Conservation (phyloP, 805 yeast genomes). For the Wickerhamomyces subpelliculosus region DNA sequence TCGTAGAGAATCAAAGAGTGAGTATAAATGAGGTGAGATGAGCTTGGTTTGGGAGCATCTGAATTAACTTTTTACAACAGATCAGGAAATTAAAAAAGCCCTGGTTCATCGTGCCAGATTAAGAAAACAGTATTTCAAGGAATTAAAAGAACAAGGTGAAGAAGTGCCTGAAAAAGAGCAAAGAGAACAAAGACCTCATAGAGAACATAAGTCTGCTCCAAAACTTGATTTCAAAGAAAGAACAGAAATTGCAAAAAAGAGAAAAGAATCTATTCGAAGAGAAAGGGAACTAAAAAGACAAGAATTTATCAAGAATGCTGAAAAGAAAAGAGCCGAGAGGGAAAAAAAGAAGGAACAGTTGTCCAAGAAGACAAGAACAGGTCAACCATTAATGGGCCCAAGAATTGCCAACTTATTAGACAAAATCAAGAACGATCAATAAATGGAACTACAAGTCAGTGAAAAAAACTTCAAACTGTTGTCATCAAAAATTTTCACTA, state of each 20-base stretch:
- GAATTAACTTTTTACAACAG: too few relatives aligned
- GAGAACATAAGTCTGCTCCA: slow-evolving; percentile 10
- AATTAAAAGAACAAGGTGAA: slow-evolving; percentile 67
- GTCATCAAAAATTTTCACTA: slow-evolving; percentile 2
- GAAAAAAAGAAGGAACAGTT: slow-evolving; percentile 39
- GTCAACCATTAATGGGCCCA: slow-evolving; percentile 92
- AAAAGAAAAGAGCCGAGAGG: slow-evolving; percentile 33
- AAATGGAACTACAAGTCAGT: background rate
- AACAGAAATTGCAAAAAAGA: slow-evolving; percentile 28
- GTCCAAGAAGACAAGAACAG: slow-evolving; percentile 53
- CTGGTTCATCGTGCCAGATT: slow-evolving; percentile 75
- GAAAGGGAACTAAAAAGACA: slow-evolving; percentile 33
- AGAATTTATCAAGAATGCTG: slow-evolving; percentile 29
- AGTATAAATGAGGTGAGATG: too few relatives aligned
- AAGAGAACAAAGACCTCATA: slow-evolving; percentile 9
- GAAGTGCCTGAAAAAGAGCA: slow-evolving; percentile 36
- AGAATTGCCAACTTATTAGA: slow-evolving; percentile 72
- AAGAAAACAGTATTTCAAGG: slow-evolving; percentile 73
- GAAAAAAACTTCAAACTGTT: background rate
- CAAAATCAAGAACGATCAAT: slow-evolving; percentile 52
- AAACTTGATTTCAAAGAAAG: slow-evolving; percentile 28
- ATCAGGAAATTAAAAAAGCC: slow-evolving; percentile 70
- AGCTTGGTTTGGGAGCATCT: too few relatives aligned
- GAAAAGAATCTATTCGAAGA: slow-evolving; percentile 25
- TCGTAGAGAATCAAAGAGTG: slow-evolving; percentile 27